Evolutionary conservation across 179 eudicot genomes (phyloP), one percentile per base, ranked within the genome.

Genomic region (Spinacia oleracea): DNA sequence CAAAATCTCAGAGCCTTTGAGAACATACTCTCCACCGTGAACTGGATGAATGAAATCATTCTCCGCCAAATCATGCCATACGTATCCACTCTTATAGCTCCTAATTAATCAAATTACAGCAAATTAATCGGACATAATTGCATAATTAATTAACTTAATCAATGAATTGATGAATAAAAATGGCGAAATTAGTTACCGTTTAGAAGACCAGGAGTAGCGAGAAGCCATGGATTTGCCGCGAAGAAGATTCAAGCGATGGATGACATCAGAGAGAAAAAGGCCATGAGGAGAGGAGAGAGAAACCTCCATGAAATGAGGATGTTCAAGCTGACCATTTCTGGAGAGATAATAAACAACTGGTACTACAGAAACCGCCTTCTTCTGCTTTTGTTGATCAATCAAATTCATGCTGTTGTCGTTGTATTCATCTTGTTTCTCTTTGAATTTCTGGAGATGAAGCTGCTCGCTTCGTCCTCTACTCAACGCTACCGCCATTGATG

Each of bases 271-370:
- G 69, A 94, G 93, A 70, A 82, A 89, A 43, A 94, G 98, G 34
- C 98, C 98, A 27, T 87, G 81, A 9, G 97, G 50, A 77, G 97
- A 88, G 43, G 98, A 91, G 60, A 93, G 88, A 56, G 98, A 93
- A 55, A 95, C 97, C 69, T 93, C 93, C 65, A 95, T 87, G 92
- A 93, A 95, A 77, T 95, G 98, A 58, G 98, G 98, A 45, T 95
- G 98, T 76, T 95, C 92, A 70, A 95, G 98, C 60, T 91, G 98
- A 48, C 98, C 97, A 75, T 93, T 91, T 29, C 97, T 77, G 25
- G 87, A 87, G 56, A 93, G 93, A 66, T 92, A 93, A 58, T 93
- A 93, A 68, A 93, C 89, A 50, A 93, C 94, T 29, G 94, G 89
- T 7, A 76, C 79, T 9, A 27, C 3, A 1, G 4, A 9, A 5